These are phyloP conservation scores for Mycena maculata DNA, from an alignment of 768 basidiomycete genomes.

Conservation along the genomic window DNA sequence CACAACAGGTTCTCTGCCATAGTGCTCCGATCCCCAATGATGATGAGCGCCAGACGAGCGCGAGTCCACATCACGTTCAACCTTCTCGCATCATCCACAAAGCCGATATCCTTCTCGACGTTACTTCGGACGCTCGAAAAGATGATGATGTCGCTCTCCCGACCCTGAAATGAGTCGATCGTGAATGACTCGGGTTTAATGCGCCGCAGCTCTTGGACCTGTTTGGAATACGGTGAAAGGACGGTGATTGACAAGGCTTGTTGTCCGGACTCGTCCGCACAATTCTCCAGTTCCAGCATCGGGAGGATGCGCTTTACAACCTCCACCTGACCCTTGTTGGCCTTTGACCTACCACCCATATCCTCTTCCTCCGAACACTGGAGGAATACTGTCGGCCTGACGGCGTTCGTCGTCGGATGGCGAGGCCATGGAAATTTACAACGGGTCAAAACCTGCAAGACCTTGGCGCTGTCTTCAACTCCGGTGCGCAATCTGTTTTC, in stretches of 20 bases:
- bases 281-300: conserved; percentile 48
- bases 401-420: conserved; percentile 32
- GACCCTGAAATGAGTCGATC: conserved; percentile 74
- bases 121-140: conserved; percentile 76
- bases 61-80: conserved; percentile 81
- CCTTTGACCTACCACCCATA: conserved; percentile 68
- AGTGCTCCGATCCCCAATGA: conserved; percentile 69
- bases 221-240: conserved; percentile 72
- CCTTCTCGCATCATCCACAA: conserved; percentile 68
- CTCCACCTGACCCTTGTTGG: conserved; percentile 68
- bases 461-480: conserved; percentile 48
- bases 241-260: conserved; percentile 54
- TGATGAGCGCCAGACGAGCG: conserved; percentile 65
- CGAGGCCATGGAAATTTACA: conserved; percentile 71
- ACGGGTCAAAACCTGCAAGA: conserved; percentile 50
- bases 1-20: conserved; percentile 60
- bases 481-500: conserved; percentile 63
- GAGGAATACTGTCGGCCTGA: conserved; percentile 68
- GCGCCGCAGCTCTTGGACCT: conserved; percentile 59
- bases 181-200: conserved; percentile 56
- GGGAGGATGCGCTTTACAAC: conserved; percentile 60
- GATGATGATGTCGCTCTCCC: conserved; percentile 75
- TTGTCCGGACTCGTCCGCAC: conserved; percentile 28
- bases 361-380: conserved; percentile 70
- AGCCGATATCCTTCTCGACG: conserved; percentile 69